These are phyloP conservation scores for Westerdykella sp. DNA, from an alignment of 2,329 filamentous ascomycete genomes.

Conservation along the genomic window DNA sequence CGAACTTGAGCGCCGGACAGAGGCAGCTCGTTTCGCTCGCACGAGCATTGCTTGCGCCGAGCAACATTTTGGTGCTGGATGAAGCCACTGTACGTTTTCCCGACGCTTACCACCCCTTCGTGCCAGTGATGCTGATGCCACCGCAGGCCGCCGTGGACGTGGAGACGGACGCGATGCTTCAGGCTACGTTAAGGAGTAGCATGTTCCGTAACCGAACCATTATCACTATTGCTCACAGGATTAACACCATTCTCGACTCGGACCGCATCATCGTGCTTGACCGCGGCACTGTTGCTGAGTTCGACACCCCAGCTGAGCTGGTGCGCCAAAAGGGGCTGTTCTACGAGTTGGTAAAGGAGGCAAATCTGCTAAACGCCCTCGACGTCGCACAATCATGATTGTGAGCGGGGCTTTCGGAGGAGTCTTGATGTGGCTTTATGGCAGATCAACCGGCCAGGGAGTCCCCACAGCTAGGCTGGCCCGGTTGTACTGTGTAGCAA, in stretches of 20 bases:
- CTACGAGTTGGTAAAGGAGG: constrained; percentile 85
- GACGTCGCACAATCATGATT: constrained; percentile 17
- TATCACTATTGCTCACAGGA: constrained; percentile 95
- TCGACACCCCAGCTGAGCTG: constrained; percentile 76
- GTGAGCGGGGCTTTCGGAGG: neutral
- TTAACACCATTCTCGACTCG: constrained; percentile 88
- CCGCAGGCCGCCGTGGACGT: constrained; percentile 60
- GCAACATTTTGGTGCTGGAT: constrained; percentile 93
- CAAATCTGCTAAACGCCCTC: constrained; percentile 56
- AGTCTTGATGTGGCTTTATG: too few species aligned
- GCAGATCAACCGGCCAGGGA: too few species aligned
- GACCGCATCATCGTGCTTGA: constrained; percentile 93
- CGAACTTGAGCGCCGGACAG: constrained; percentile 92
- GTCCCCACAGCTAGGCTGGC: too few species aligned
- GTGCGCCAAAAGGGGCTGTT: constrained; percentile 73
- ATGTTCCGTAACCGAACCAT: constrained; percentile 89
- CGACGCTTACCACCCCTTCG: constrained; percentile 1
- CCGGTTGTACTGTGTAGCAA: too few species aligned
- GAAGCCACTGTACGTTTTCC: constrained; percentile 78
- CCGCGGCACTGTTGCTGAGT: constrained; percentile 83
- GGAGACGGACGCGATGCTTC: constrained; percentile 60
- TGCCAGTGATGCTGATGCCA: constrained; percentile 2
- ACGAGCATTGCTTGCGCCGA: constrained; percentile 86
- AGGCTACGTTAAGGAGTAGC: constrained; percentile 56
- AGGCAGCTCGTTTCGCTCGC: constrained; percentile 90